These are phyloP conservation scores for Diplodia intermedia DNA, from an alignment of 2,329 filamentous ascomycete genomes.

Conservation along the genomic window DNA sequence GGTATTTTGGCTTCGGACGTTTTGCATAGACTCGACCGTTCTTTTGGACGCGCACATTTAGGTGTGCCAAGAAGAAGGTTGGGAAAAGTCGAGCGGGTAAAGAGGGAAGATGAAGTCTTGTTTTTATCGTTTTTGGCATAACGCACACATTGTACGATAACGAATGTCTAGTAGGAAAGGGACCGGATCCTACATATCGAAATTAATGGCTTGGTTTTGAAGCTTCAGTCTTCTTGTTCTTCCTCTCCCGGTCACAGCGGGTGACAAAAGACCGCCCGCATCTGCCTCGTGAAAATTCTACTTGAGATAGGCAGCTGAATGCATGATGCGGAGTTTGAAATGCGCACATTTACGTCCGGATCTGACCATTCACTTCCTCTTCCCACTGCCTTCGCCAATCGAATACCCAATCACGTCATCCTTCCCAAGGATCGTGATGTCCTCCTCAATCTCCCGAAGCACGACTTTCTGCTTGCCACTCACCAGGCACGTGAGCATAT, in stretches of 20 bases:
- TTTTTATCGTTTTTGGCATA: neutral
- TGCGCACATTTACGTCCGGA: too few relatives aligned
- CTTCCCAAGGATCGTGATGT: conserved; percentile 43
- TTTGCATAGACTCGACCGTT: conserved; percentile 1
- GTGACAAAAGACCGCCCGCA: too few relatives aligned
- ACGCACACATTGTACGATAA: conserved; percentile 15
- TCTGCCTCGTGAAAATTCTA: too few relatives aligned
- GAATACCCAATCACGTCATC: conserved; percentile 7
- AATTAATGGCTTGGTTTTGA: conserved; percentile 6
- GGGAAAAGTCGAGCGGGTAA: conserved; percentile 2
- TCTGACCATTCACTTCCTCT: conserved; percentile 3
- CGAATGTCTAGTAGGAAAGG: neutral
- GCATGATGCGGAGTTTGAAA: too few relatives aligned
- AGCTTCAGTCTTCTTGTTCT: neutral
- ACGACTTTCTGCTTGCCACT: conserved; percentile 68
- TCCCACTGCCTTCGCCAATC: conserved; percentile 19
- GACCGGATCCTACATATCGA: neutral
- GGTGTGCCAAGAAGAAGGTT: neutral
- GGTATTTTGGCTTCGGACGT: neutral
- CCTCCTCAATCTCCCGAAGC: conserved; percentile 48
- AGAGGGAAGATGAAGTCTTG: neutral
- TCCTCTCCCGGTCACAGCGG: too few relatives aligned
- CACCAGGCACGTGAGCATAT: conserved; percentile 74
- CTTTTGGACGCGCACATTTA: neutral
- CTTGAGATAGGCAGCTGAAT: too few relatives aligned